Conservation (phyloP, 495 filamentous ascomycete species). For the Tuber umbilicatum region DNA sequence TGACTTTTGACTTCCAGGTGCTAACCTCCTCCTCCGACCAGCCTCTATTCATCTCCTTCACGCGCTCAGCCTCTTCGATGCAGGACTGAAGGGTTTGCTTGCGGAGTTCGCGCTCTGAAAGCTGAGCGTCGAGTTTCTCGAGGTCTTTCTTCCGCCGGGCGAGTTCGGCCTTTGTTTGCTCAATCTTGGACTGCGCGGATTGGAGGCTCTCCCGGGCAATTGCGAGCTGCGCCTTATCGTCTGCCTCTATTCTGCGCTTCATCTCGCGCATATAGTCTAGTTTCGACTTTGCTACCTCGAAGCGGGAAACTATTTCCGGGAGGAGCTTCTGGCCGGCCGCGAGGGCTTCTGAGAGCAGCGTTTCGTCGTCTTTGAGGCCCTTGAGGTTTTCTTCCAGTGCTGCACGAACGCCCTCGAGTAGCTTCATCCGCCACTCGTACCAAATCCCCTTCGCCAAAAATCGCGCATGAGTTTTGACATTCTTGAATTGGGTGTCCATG, state of each 20-base stretch:
- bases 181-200: slow-evolving; percentile 58
- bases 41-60: slow-evolving; percentile 79
- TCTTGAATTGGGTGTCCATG: slow-evolving; percentile 96
- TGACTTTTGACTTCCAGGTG: slow-evolving; percentile 44
- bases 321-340: slow-evolving; percentile 57
- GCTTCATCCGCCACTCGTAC: slow-evolving; percentile 95
- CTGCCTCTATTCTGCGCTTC: slow-evolving; percentile 57
- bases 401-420: slow-evolving; percentile 74
- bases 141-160: slow-evolving; percentile 60
- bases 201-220: slow-evolving; percentile 72
- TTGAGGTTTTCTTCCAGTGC: slow-evolving; percentile 66
- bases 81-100: slow-evolving; percentile 56
- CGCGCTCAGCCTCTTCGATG: slow-evolving; percentile 74
- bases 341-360: slow-evolving; percentile 60
- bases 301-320: slow-evolving; percentile 56
- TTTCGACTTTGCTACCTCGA: slow-evolving; percentile 50
- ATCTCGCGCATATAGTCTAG: slow-evolving; percentile 56
- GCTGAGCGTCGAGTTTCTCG: slow-evolving; percentile 55
- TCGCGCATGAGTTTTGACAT: slow-evolving; percentile 85
- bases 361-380: slow-evolving; percentile 70
- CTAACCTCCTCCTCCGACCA: slow-evolving; percentile 74
- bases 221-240: slow-evolving; percentile 63
- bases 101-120: slow-evolving; percentile 56
- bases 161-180: slow-evolving; percentile 59
- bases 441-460: slow-evolving; percentile 87